Conservation (phyloP, 1,284 basidiomycete species). For the Trametes versicolor region DNA sequence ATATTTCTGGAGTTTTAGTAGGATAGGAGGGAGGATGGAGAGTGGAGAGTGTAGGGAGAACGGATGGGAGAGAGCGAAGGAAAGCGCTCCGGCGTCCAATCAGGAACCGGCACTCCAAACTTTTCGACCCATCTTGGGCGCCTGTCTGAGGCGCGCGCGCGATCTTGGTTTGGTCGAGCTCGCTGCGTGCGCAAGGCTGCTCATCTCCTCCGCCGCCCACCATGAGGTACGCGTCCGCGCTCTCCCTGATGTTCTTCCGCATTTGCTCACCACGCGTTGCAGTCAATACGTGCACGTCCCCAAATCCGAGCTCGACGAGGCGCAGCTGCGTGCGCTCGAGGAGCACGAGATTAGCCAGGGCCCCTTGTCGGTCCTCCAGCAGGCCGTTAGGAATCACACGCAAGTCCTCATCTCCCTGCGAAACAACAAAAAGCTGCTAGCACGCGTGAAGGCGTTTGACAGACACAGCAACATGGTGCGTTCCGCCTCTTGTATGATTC, state of each 20-base stretch:
- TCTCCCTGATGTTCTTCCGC: not conserved
- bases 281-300: constrained; percentile 98
- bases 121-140: constrained; percentile 40
- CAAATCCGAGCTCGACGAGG: constrained; percentile 98
- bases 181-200: constrained; percentile 18
- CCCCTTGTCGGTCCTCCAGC: constrained; percentile 96
- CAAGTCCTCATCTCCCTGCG: constrained; percentile 97
- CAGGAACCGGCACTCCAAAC: constrained; percentile 38
- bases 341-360: constrained; percentile 98
- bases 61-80: constrained; percentile 15
- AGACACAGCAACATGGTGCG: constrained; percentile 98
- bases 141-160: constrained; percentile 21
- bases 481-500: constrained; percentile 7
- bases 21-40: not conserved
- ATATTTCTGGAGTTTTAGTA: constrained; percentile 53
- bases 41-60: not conserved
- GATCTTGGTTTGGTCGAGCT: constrained; percentile 25
- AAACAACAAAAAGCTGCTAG: constrained; percentile 99
- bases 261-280: constrained; percentile 17
- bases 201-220: constrained; percentile 32
- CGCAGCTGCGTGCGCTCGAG: constrained; percentile 94
- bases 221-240: constrained; percentile 45
- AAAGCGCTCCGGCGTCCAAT: constrained; percentile 31
- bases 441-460: constrained; percentile 98
- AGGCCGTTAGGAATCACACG: constrained; percentile 97